Conservation (phyloP, 192 early-diverging fungal genomes). For the Umbelopsis sp. region DNA sequence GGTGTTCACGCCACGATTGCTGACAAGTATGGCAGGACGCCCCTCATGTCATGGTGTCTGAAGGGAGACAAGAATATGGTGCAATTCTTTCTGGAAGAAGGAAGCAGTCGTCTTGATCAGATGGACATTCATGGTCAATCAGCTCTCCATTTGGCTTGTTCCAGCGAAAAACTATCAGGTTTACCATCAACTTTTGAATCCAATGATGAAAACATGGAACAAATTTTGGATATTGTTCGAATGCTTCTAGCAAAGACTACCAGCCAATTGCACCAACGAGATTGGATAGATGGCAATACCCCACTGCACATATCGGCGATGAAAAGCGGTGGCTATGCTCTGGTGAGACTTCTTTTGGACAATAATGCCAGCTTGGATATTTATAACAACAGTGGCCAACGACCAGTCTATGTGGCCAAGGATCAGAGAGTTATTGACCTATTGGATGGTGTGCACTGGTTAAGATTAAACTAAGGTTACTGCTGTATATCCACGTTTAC, state of each 20-base stretch:
- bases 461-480: conserved; percentile 18
- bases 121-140: conserved; percentile 42
- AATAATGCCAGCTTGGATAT: conserved; percentile 36
- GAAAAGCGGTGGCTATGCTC: conserved; percentile 18
- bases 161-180: not conserved
- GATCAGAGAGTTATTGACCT: conserved; percentile 35
- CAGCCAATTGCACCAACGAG: conserved; percentile 27
- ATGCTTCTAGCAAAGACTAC: not conserved
- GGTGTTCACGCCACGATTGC: conserved; percentile 9
- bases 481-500: not conserved
- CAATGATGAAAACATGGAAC: not conserved
- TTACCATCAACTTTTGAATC: not conserved
- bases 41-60: conserved; percentile 40
- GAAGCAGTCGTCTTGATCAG: conserved; percentile 5
- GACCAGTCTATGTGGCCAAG: conserved; percentile 41
- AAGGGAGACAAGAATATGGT: conserved; percentile 37
- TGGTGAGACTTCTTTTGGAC: conserved; percentile 38
- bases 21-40: conserved; percentile 41
- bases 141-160: conserved; percentile 35
- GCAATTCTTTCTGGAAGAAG: conserved; percentile 25
- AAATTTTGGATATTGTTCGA: not conserved
- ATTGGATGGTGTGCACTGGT: conserved; percentile 34
- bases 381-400: conserved; percentile 38
- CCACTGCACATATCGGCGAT: conserved; percentile 46
- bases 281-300: conserved; percentile 41